phyloP scores from a whole-genome alignment of 345 rosid species.

The Corymbia maculata region DNA sequence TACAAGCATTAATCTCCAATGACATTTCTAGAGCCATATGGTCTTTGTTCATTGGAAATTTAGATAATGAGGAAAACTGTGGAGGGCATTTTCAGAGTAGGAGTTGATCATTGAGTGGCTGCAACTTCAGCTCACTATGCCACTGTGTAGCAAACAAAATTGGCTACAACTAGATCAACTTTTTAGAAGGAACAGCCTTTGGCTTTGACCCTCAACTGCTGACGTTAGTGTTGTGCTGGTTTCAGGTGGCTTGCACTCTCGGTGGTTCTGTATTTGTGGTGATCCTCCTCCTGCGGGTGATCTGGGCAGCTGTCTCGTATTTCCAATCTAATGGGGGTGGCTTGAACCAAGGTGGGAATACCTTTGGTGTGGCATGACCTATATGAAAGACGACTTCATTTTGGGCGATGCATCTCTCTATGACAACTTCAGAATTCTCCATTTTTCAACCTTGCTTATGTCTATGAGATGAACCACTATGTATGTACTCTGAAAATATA shows the following conservation, averaged over 20 bases:
- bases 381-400: background rate
- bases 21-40: background rate
- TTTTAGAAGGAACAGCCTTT: background rate
- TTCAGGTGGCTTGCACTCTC: constrained; percentile 64
- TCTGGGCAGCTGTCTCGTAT: constrained; percentile 54
- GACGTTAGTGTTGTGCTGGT: background rate
- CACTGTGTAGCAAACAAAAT: background rate
- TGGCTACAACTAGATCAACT: background rate
- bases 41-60: background rate
- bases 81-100: background rate
- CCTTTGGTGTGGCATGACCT: constrained; percentile 23
- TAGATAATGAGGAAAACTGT: background rate
- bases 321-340: constrained; percentile 45
- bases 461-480: background rate
- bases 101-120: background rate
- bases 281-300: constrained; percentile 45
- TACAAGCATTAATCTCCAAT: background rate
- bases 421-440: background rate
- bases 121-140: background rate
- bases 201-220: background rate
- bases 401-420: background rate
- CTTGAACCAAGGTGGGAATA: constrained; percentile 21
- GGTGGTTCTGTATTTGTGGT: constrained; percentile 60
- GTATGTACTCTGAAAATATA: background rate
- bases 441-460: background rate